Base-by-base conservation (phyloP, 768 basidiomycete species). In the Russula vinacea region DNA sequence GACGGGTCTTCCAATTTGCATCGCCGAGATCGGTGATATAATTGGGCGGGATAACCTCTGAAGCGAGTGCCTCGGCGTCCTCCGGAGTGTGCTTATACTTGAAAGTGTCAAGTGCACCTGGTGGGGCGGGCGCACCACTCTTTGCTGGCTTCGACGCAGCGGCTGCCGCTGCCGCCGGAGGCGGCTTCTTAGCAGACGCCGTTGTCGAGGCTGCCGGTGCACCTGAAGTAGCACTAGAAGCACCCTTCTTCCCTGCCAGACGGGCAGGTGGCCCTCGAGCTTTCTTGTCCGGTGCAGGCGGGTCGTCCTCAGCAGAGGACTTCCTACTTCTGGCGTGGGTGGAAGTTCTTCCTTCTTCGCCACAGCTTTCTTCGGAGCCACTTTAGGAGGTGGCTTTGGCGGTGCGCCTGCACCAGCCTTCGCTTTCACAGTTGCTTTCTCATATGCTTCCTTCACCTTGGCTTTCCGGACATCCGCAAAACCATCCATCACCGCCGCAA, bases 391-490 rank as follows among this genome's bases (percentile, higher is more conserved):
- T 2, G 64, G 51, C 55, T 66, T 81, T 4, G 84, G 74, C 32
- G 85, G 79, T 3, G 82, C 80, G 42, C 79, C 76, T 50, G 77
- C 78, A 9, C 88, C 87, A 9, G 80, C 78, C 75, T 92, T 95
- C 70, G 87, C 91, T 74, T 92, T 96, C 45, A 98, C 91, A n/a
- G 86, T 86, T 4, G 93, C 94, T 70, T 89, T 93, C 62, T 92
- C 94, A 68, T 84, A 91, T 1, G 92, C 91, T 72, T 98, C 97
- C 74, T 90, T 95, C 58, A 99, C 92, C 76, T 98, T 99, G 2
- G 80, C 81, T 76, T 92, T 94, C 68, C 94, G 81, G 24, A 96
- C 79, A 70, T 98, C 94, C 19, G 91, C 86, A 62, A 98, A 78
- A 10, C 83, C 79, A 66, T 98, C 95, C 79, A 96, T 82, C 8